These are phyloP conservation scores for Acmispon strigosus DNA, from an alignment of 306 rosid species.

Conservation along the genomic window DNA sequence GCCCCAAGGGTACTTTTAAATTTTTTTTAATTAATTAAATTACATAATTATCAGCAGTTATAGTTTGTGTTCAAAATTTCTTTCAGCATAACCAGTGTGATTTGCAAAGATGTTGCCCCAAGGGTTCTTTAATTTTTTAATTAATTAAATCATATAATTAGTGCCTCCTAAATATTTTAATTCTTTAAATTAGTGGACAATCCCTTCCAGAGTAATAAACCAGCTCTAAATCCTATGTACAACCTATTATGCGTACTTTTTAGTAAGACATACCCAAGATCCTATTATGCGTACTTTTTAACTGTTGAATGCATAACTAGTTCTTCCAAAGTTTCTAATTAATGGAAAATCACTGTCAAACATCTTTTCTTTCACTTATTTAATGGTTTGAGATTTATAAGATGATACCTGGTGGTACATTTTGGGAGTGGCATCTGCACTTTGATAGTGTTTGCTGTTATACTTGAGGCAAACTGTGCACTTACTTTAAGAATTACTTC, in stretches of 20 bases:
- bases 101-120: not conserved
- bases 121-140: not conserved
- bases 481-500: conserved; percentile 61
- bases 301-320: not conserved
- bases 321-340: conserved; percentile 6
- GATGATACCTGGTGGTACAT: conserved; percentile 43
- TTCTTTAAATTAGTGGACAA: too few relatives aligned
- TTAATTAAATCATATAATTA: not conserved
- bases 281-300: not conserved
- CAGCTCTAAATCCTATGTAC: not conserved
- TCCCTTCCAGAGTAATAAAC: not conserved
- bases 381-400: not conserved
- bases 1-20: not conserved
- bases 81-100: not conserved
- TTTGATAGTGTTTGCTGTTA: conserved; percentile 67
- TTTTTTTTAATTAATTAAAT: not conserved
- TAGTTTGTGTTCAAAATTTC: not conserved
- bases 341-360: conserved; percentile 2
- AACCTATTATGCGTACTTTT: not conserved
- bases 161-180: too few relatives aligned
- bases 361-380: conserved; percentile 10
- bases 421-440: conserved; percentile 79
- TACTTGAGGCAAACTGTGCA: conserved; percentile 71
- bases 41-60: not conserved
- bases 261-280: not conserved